Evolutionary conservation across 768 basidiomycete species (phyloP).

Genomic region (Boletus huronensis): DNA sequence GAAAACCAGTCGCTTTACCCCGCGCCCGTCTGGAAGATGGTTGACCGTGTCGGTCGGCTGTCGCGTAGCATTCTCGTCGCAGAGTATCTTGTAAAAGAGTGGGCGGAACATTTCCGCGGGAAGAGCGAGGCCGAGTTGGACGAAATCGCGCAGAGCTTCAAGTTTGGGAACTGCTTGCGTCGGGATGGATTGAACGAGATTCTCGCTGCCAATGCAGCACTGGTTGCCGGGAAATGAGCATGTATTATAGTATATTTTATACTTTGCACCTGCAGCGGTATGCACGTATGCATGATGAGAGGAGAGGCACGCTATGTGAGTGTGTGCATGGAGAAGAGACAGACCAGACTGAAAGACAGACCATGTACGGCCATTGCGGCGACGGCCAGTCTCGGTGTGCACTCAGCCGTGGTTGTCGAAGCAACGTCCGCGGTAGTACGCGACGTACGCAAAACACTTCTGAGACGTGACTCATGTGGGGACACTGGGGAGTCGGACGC

Average conservation of each 20-base stretch:
- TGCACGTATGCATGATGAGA: too few species aligned
- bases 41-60: slow-evolving; percentile 52
- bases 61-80: slow-evolving; percentile 65
- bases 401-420: too few species aligned
- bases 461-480: too few species aligned
- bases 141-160: slow-evolving; percentile 71
- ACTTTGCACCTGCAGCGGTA: too few species aligned
- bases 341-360: too few species aligned
- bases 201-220: slow-evolving; percentile 40
- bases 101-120: slow-evolving; percentile 66
- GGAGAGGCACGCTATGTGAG: too few species aligned
- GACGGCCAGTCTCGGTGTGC: too few species aligned
- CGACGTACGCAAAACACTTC: too few species aligned
- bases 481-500: too few species aligned
- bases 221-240: not conserved
- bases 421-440: too few species aligned
- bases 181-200: slow-evolving; percentile 63
- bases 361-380: too few species aligned
- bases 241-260: not conserved
- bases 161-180: slow-evolving; percentile 64
- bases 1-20: slow-evolving; percentile 59
- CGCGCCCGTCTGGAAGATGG: slow-evolving; percentile 59
- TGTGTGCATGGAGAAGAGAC: too few species aligned
- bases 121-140: slow-evolving; percentile 62
- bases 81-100: slow-evolving; percentile 70